Percentiles rank a stretch among this genome's conserved stretches.
These are phyloP conservation scores for Acanthamoeba healyi DNA, from an alignment of 208 protist species.

Conservation along the genomic window DNA sequence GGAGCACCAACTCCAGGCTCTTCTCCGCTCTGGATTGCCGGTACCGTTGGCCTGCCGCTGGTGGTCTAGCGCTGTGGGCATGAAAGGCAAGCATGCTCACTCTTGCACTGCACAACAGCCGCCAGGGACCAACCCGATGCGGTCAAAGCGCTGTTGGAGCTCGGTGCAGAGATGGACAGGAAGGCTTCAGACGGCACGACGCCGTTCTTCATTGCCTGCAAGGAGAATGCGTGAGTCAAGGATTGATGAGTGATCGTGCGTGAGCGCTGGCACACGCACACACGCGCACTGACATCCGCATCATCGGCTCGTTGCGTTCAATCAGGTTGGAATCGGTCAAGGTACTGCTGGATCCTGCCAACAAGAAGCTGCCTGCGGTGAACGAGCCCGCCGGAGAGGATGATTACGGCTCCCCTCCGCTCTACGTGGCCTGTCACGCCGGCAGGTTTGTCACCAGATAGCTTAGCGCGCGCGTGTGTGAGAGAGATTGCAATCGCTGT, in stretches of 20 bases:
- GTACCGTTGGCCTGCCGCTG: neutral
- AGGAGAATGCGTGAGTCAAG: neutral
- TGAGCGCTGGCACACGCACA: too few species aligned
- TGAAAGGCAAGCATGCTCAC: too few species aligned
- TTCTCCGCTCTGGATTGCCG: conserved; percentile 7
- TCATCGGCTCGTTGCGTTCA: too few species aligned
- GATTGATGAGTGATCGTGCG: neutral
- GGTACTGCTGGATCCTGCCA: neutral
- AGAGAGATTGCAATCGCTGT: too few species aligned
- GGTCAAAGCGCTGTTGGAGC: neutral
- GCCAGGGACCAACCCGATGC: neutral
- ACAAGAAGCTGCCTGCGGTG: neutral
- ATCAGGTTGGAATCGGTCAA: neutral
- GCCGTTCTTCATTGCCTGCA: conserved; percentile 1
- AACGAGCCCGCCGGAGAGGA: neutral
- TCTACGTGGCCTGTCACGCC: neutral
- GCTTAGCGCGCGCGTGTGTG: too few species aligned
- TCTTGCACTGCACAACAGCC: neutral
- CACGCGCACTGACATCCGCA: too few species aligned
- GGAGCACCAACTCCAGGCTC: neutral
- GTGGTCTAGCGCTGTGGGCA: too few species aligned
- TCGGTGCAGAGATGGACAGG: neutral
- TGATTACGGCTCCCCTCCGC: neutral
- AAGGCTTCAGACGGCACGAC: neutral
- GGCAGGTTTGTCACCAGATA: neutral